Base-by-base conservation (phyloP, 1,139 yeast genomes). In the Pichia sp. region DNA sequence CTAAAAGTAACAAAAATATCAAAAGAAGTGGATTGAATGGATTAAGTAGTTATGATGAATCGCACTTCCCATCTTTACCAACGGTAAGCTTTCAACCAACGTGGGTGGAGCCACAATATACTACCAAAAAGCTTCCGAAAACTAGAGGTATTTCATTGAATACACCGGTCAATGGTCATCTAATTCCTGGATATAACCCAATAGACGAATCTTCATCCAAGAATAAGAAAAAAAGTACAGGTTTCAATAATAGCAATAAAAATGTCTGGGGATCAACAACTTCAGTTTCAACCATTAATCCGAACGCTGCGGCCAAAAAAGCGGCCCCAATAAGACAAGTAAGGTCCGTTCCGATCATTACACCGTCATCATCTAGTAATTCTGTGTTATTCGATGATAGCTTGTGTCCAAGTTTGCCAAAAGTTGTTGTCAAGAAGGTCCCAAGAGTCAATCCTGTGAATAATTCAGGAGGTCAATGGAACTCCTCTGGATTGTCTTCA, bases 381-480 rank as follows among this genome's bases (percentile, higher is more conserved):
- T 31, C 33, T 1, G 6, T 34, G 1, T 34, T 34, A n/a, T n/a
- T n/a, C 7, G 45, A 45, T 31, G 31, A 33, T 4, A 2, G 4
- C 3, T 27, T 48, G 10, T 59, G 56, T 40, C 75, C 77, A 1
- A 62, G 68, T 44, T 75, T 82, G 56, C 86, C 87, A 1, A 72
- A 73, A 3, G 36, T 34, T 11, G 64, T 78, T 43, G 66, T 74
- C 16, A 66, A 58, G 43, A 66, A 67, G 49, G 45, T 50, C 1
- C 65, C 67, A 4, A 64, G 69, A 35, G 71, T 68, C 6, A 65
- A 65, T 35, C 68, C 70, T 9, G 54, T 64, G 4, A 55, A 55
- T 27, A 45, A 42, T 9, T 55, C 62, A 4, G 44, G 56, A 33
- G 67, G 67, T 4, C 57, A 54, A 3, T 67, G 72, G 72, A 65